Conservation (phyloP, 257 asterid species). For the Solanum pinnatisectum region DNA sequence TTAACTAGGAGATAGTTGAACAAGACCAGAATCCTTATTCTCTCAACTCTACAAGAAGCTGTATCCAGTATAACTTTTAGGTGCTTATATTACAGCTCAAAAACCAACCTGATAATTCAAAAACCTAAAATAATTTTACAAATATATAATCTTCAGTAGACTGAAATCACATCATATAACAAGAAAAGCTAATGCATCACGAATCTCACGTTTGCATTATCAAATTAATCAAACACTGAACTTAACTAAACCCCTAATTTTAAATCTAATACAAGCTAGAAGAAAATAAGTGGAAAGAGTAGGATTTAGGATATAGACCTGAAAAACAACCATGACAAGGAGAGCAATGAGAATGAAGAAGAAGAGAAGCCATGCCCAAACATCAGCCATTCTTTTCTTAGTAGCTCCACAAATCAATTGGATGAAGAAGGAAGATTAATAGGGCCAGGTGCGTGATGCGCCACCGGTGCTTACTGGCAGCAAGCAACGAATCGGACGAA, state of each 20-base stretch:
- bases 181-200: neutral
- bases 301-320: constrained; percentile 31
- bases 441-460: constrained; percentile 1
- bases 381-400: constrained; percentile 37
- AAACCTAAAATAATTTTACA: neutral
- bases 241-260: neutral
- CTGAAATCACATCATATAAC: neutral
- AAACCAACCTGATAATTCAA: neutral
- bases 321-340: constrained; percentile 61
- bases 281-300: neutral
- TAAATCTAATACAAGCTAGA: neutral
- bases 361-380: constrained; percentile 74
- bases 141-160: neutral
- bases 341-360: constrained; percentile 63
- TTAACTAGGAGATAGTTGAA: neutral
- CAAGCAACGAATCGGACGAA: neutral
- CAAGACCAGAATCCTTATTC: neutral
- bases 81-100: neutral
- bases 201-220: neutral
- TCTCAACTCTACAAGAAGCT: neutral
- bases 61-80: neutral
- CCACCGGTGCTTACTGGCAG: neutral
- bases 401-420: neutral
- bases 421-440: neutral
- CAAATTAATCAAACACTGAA: neutral